Conservation (phyloP, 192 early-diverging fungal genomes). For the Podila epicladia region DNA sequence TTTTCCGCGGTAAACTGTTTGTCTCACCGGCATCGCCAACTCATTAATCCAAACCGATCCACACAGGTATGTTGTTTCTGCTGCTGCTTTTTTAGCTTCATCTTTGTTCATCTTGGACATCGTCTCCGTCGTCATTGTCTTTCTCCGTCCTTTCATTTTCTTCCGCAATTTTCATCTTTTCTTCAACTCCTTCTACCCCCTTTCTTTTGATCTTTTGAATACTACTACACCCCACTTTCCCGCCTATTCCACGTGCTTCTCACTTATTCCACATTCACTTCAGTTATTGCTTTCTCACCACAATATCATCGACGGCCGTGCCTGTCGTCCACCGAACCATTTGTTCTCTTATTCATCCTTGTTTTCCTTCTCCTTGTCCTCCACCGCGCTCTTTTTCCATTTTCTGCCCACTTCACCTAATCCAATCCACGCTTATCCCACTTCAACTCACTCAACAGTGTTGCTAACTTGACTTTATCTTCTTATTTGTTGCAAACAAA, state of each 20-base stretch:
- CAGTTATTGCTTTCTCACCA: background rate
- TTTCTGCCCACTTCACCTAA: background rate
- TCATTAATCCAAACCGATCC: background rate
- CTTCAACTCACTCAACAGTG: background rate
- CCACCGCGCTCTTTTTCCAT: background rate
- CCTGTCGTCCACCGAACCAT: background rate
- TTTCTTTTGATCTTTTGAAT: background rate
- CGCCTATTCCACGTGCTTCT: background rate
- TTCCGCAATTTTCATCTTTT: background rate
- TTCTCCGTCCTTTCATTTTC: background rate
- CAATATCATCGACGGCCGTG: background rate
- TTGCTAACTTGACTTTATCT: background rate
- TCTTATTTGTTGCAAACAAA: background rate
- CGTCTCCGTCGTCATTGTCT: background rate
- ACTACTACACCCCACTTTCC: background rate
- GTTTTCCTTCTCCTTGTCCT: background rate
- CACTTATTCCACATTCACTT: background rate
- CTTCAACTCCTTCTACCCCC: background rate
- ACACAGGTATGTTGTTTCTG: background rate
- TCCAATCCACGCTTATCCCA: constrained; percentile 20
- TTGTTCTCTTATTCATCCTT: background rate
- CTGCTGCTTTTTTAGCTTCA: background rate
- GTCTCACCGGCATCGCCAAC: background rate
- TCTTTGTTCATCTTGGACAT: background rate
- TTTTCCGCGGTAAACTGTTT: background rate